Percentiles rank a stretch among this genome's conserved stretches.
phyloP scores from a whole-genome alignment of 2,329 filamentous ascomycete genomes.

The Ophioceras dolichostomum region DNA sequence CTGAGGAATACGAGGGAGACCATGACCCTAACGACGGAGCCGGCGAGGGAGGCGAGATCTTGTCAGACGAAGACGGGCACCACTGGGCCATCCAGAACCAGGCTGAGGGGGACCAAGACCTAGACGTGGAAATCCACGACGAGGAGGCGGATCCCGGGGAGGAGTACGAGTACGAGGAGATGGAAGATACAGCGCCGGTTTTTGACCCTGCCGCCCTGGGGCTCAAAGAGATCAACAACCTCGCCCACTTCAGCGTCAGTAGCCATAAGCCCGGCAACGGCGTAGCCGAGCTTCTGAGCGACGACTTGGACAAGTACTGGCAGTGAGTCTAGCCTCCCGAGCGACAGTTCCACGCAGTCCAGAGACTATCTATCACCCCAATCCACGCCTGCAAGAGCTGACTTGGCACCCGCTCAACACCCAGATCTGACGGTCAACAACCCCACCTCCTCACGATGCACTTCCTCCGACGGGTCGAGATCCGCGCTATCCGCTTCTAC shows the following conservation, averaged over 20 bases:
- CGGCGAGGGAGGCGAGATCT: constrained; percentile 1
- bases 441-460: constrained; percentile 71
- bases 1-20: constrained; percentile 2
- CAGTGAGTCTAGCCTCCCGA: no score
- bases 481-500: constrained; percentile 67
- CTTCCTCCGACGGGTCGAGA: constrained; percentile 72
- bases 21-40: neutral
- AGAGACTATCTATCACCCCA: no score
- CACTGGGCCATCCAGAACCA: constrained; percentile 10
- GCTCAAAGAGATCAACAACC: constrained; percentile 73
- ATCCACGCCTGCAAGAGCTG: no score
- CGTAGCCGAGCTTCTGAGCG: constrained; percentile 61
- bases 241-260: constrained; percentile 73
- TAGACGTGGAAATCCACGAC: constrained; percentile 10
- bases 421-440: constrained; percentile 69
- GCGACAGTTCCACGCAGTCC: no score
- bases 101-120: constrained; percentile 9
- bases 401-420: no score
- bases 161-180: constrained; percentile 7
- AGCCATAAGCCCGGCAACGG: constrained; percentile 72
- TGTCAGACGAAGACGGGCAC: constrained; percentile 6
- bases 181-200: constrained; percentile 1
- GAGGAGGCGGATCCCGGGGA: constrained; percentile 8
- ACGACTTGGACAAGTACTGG: constrained; percentile 66
- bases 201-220: constrained; percentile 43